These are phyloP conservation scores for Panaeolus cyanescens DNA, from an alignment of 768 basidiomycete genomes.

Conservation along the genomic window DNA sequence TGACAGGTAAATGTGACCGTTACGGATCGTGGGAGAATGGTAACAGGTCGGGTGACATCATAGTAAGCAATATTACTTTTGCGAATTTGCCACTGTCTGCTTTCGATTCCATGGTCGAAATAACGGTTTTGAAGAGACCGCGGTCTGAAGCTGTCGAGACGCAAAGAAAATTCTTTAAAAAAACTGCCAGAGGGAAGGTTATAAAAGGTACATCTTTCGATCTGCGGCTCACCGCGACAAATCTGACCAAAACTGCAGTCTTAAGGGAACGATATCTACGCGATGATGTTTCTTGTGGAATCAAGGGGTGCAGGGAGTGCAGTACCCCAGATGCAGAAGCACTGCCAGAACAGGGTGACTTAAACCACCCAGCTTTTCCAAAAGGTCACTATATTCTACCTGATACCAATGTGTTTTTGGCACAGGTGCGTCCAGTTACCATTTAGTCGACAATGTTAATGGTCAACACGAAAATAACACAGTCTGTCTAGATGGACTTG, in stretches of 20 bases:
- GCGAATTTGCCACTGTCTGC: conserved; percentile 13
- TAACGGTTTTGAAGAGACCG: conserved; percentile 74
- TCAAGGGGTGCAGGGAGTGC: conserved; percentile 71
- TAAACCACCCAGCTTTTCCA: conserved; percentile 55
- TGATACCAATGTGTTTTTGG: conserved; percentile 93
- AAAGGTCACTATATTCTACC: conserved; percentile 83
- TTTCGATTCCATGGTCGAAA: conserved; percentile 44
- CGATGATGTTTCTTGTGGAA: conserved; percentile 88
- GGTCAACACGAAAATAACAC: conserved; percentile 13
- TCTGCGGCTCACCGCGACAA: neutral
- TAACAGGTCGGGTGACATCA: too few species aligned
- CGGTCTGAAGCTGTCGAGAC: conserved; percentile 72
- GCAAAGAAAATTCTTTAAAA: conserved; percentile 94
- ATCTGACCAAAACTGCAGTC: conserved; percentile 47
- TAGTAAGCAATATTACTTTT: neutral
- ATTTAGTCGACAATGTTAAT: neutral
- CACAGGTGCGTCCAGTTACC: conserved; percentile 60
- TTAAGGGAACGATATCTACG: conserved; percentile 93
- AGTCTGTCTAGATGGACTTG: conserved; percentile 79
- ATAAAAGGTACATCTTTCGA: conserved; percentile 70
- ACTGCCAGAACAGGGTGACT: conserved; percentile 63
- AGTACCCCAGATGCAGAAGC: conserved; percentile 34
- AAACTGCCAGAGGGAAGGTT: conserved; percentile 92
- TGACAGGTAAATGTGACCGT: too few species aligned
- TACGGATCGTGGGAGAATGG: too few species aligned